Percentiles rank a stretch among this genome's conserved stretches.
Evolutionary conservation across 495 filamentous ascomycete species (phyloP).

Genomic region (Penicillium paradoxum): DNA sequence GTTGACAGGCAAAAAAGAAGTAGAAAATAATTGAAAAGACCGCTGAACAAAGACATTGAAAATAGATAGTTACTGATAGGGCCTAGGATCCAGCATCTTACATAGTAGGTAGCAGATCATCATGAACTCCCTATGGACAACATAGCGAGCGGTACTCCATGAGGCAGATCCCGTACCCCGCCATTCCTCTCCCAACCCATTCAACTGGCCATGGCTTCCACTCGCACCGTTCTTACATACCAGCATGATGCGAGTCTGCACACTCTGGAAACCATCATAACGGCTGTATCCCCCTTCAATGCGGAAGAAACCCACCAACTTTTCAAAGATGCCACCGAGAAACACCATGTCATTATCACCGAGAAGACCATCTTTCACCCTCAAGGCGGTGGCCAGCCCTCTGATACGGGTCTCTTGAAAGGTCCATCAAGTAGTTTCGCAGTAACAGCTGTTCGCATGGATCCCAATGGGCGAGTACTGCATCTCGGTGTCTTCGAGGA

Average conservation of each 20-base stretch:
- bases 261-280: constrained; percentile 38
- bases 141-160: too few species aligned
- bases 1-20: too few species aligned
- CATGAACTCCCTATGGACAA: too few species aligned
- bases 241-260: constrained; percentile 51
- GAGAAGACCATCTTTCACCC: constrained; percentile 61
- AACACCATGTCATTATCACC: constrained; percentile 50
- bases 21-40: too few species aligned
- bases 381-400: constrained; percentile 63
- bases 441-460: constrained; percentile 40
- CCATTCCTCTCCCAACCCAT: neutral
- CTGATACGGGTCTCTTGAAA: constrained; percentile 52
- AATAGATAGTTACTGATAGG: too few species aligned
- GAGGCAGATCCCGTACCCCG: too few species aligned
- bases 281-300: constrained; percentile 40
- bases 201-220: neutral
- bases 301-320: constrained; percentile 41
- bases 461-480: constrained; percentile 46
- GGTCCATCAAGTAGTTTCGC: constrained; percentile 30
- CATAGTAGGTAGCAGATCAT: too few species aligned
- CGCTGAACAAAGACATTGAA: too few species aligned
- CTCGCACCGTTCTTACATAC: constrained; percentile 48
- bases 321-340: constrained; percentile 44
- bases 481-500: constrained; percentile 52
- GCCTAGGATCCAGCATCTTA: too few species aligned